Conservation (phyloP, 768 basidiomycete species). For the Tylopilus intermedius region DNA sequence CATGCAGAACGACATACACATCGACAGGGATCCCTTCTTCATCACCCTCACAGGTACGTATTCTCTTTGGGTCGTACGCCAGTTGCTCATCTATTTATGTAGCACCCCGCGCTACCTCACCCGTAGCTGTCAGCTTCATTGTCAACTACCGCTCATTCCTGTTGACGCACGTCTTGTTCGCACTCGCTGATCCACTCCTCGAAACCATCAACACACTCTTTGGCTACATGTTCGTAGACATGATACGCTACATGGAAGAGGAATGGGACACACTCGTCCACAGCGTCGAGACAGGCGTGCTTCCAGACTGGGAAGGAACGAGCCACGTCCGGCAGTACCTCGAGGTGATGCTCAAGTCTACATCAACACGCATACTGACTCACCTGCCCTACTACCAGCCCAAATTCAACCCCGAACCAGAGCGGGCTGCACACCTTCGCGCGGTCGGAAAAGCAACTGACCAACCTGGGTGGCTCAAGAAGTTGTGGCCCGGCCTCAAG, state of each 20-base stretch:
- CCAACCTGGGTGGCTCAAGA: constrained; percentile 16
- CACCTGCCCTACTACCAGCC: constrained; percentile 1
- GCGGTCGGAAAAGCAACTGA: constrained; percentile 10
- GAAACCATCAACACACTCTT: constrained; percentile 18
- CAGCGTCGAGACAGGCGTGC: constrained; percentile 11
- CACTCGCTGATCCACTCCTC: constrained; percentile 13
- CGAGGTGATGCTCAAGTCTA: constrained; percentile 1
- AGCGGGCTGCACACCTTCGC: constrained; percentile 15
- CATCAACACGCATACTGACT: not conserved
- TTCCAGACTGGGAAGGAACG: constrained; percentile 19
- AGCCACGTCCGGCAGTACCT: constrained; percentile 14
- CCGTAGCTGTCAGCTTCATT: constrained; percentile 19
- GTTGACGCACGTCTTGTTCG: constrained; percentile 21
- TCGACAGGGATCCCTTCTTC: constrained; percentile 13
- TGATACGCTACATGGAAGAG: constrained; percentile 20
- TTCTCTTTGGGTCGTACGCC: not conserved
- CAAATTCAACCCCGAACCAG: constrained; percentile 9
- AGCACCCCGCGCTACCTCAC: constrained; percentile 6
- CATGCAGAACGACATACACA: constrained; percentile 13
- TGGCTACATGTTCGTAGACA: constrained; percentile 18
- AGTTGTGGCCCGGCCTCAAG: constrained; percentile 11
- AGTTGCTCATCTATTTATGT: not conserved
- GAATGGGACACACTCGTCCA: constrained; percentile 17
- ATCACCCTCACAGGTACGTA: constrained; percentile 8
- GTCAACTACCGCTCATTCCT: constrained; percentile 17